Evolutionary conservation across 1,139 yeast species (phyloP), one percentile per base, ranked within the genome.

Genomic region (Nakaseomyces sp.): DNA sequence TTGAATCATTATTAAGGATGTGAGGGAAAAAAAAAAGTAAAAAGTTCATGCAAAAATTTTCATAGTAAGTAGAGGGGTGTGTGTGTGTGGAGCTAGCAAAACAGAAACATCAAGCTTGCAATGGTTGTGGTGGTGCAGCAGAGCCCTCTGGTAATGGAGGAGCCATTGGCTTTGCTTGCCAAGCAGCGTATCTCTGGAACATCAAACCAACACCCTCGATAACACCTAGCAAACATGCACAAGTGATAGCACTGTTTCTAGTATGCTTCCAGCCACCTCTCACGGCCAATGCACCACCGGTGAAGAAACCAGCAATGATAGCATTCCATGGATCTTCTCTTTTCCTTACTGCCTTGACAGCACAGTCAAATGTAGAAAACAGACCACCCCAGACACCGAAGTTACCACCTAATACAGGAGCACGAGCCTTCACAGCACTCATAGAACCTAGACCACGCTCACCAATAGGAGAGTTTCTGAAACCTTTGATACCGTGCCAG

Each of bases 301-400:
- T 89, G 73, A 87, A 87, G 66, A 93, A 89, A 45, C 99, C 98
- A 29, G 98, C 97, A 64, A 91, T 83, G 58, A 91, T 91, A 49
- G 97, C 96, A 65, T 91, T 91, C 85, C 95, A 86, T 8, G 97
- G 96, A 65, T 91, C 99, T 68, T 91, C 99, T 71, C 96, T 86
- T 68, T 86, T 84, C 71, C 99, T 84, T 33, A 91, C 78, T 2
- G 93, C 95, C 68, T 91, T 91, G 43, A 91, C 95, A 22, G 91
- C 76, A 73, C 99, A 91, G 68, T 91, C 98, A 64, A 81, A 93
- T 6, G 95, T 83, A 31, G 96, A 86, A 64, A 93, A 91, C 57
- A 91, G 72, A 48, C 99, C 99, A 72, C 98, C 99, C 99, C 99
- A 91, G 36, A 87, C 96, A 68, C 98, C 98, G 61, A 91, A 91